Evolutionary conservation across 179 eudicot species (phyloP), one percentile per base, ranked within the genome.

Genomic region (Gypsophila paniculata): DNA sequence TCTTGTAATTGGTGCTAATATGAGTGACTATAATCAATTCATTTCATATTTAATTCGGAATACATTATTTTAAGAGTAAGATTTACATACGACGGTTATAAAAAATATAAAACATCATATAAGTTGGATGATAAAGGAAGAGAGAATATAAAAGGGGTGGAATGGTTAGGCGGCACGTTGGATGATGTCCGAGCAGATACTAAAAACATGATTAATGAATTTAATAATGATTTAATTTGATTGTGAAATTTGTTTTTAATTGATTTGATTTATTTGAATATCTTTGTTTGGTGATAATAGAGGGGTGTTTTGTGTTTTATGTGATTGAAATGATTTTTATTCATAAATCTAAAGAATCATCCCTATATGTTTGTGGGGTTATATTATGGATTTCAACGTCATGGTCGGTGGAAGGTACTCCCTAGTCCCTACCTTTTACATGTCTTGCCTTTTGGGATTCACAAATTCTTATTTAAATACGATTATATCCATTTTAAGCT

Each of bases 321-420:
- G 17, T 46, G 52, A 46, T 46, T 46, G 17, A 46, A 9, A 46
- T 46, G 14, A 46, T 10, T 42, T 46, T 46, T 0, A 11, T 46
- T 6, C 8, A 42, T 13, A 46, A 2, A 10, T 46, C 17, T 46
- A 9, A 4, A 12, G 52, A 57, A 57, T 57, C 29, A 57, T 59
- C 14, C 29, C 10, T 12, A 32, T 11, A 60, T 25, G 7, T 17
- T 5, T 14, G 19, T 59, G 63, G 63, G 63, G 63, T 10, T 59
- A 32, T 21, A 2, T 18, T 46, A 46, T 46, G 17, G 61, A 18
- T 19, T 19, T 60, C 18, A 32, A 15, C 64, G 39, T 60, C 8
- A 60, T 32, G 64, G 64, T 25, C 64, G 64, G 64, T 60, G 64
- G 64, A 7, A 25, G 64, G 64, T 32, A 32, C 26, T 60, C 64